Evolutionary conservation across 768 basidiomycete species (phyloP), one percentile per base, ranked within the genome.

Genomic region (Cyclocybe cylindracea): DNA sequence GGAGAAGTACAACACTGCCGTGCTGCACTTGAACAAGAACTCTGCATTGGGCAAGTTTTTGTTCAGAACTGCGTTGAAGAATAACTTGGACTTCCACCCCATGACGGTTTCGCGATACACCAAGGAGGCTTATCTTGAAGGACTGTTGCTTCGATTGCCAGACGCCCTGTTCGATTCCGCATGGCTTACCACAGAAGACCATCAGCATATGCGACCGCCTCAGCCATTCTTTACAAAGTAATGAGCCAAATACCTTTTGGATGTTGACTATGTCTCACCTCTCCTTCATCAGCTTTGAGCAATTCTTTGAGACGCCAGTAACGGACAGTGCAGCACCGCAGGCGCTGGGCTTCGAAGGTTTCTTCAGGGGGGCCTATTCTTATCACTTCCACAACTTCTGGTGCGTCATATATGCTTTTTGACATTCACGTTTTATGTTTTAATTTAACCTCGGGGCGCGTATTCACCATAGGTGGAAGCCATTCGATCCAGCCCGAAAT

Each of bases 321-420:
- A 75, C 79, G 49, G 79, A 79, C 44, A 86, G 87, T 56, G 94
- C 91, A 2, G 89, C 88, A 7, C 91, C 96, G 5, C 85, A 89
- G 59, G 90, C 89, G 10, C 73, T 93, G 11, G 97, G 97, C 7
- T 91, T 98, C 58, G 88, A 94, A 59, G 94, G 93, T 8, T 99
- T 98, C 78, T 99, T 95, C 80, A 85, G 84, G 53, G 97, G 96
- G 5, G 91, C 96, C 4, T 98, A 86, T 66, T 94, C 91, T 1
- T 98, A 98, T 68, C 94, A 98, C 68, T 98, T 89, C 72, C 95
- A 98, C 66, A 95, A 94, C 66, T 91, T 83, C 70, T 94, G 93
- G 93, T 90, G 48, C 48, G 83, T 65, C 6, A 3, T 41, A 48
- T 46, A 48, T 39, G 18, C 48, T 37, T 46, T 44, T 39, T 46